These are phyloP conservation scores for Silene uniflora DNA, from an alignment of 148 eudicot genomes.

Conservation along the genomic window DNA sequence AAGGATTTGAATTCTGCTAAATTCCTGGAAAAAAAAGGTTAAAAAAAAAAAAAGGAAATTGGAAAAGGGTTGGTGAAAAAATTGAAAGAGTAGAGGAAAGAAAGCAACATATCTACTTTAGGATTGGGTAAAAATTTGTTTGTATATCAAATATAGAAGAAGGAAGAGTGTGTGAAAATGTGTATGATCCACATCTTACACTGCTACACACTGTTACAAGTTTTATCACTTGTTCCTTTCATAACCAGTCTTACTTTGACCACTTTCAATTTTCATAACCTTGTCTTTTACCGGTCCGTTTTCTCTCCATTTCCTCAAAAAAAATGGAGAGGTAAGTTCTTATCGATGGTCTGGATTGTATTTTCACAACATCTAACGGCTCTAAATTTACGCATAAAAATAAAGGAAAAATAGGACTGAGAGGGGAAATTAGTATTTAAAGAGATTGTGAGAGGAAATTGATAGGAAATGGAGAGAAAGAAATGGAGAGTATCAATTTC, in stretches of 20 bases:
- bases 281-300: slow-evolving; percentile 33
- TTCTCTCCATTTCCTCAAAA: no score
- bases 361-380: no score
- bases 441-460: no score
- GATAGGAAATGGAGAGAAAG: no score
- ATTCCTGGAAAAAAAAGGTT: no score
- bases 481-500: no score
- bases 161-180: neutral
- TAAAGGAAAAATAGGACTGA: no score
- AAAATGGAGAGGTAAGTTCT: no score
- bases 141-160: slow-evolving; percentile 37
- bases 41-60: neutral
- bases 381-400: no score
- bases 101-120: neutral
- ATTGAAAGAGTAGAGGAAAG: neutral
- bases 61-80: neutral
- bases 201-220: slow-evolving; percentile 24
- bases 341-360: no score
- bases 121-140: slow-evolving; percentile 21
- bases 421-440: no score
- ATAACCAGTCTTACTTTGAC: slow-evolving; percentile 58
- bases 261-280: slow-evolving; percentile 18
- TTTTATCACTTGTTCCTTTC: slow-evolving; percentile 74
- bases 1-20: neutral
- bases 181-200: slow-evolving; percentile 14